phyloP scores from a whole-genome alignment of 805 yeast species.

The Cyberlindnera subsufficiens region DNA sequence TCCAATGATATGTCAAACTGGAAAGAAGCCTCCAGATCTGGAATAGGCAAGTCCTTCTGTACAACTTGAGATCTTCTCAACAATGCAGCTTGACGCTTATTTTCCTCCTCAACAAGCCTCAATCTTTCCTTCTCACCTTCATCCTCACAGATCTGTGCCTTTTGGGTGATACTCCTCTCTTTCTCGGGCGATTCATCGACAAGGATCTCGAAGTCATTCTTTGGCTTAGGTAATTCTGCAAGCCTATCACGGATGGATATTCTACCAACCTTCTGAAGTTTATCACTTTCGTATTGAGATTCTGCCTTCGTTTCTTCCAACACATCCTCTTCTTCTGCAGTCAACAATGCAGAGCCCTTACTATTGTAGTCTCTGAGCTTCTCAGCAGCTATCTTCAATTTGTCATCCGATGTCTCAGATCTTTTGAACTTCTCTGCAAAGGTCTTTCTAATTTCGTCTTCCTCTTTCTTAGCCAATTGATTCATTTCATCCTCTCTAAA shows the following conservation, averaged over 20 bases:
- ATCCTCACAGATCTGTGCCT: slow-evolving; percentile 7
- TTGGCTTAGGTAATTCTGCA: slow-evolving; percentile 33
- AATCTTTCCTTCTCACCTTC: slow-evolving; percentile 19
- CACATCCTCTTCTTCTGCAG: slow-evolving; percentile 12
- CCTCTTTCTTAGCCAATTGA: slow-evolving; percentile 11
- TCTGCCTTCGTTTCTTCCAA: slow-evolving; percentile 1
- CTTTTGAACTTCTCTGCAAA: slow-evolving; percentile 7
- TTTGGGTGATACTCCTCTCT: slow-evolving; percentile 2
- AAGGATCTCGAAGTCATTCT: slow-evolving; percentile 40
- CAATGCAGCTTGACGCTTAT: slow-evolving; percentile 17
- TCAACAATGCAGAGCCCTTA: slow-evolving; percentile 30
- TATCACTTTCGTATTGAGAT: background rate
- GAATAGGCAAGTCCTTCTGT: slow-evolving; percentile 39
- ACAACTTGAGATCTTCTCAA: slow-evolving; percentile 41
- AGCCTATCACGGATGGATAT: slow-evolving; percentile 21
- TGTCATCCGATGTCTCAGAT: slow-evolving; percentile 6
- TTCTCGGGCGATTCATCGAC: slow-evolving; percentile 26
- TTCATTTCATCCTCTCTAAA: slow-evolving; percentile 11
- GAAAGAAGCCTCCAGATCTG: slow-evolving; percentile 19
- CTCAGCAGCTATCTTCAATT: slow-evolving; percentile 28
- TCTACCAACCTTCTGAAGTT: background rate
- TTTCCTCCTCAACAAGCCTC: slow-evolving; percentile 6
- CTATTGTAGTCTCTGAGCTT: slow-evolving; percentile 32
- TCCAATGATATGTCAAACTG: background rate
- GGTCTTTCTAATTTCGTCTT: slow-evolving; percentile 7